Percentiles rank a stretch among this genome's conserved stretches.
Conservation (phyloP, 441 rosid genomes). For the Sinapis alba region DNA sequence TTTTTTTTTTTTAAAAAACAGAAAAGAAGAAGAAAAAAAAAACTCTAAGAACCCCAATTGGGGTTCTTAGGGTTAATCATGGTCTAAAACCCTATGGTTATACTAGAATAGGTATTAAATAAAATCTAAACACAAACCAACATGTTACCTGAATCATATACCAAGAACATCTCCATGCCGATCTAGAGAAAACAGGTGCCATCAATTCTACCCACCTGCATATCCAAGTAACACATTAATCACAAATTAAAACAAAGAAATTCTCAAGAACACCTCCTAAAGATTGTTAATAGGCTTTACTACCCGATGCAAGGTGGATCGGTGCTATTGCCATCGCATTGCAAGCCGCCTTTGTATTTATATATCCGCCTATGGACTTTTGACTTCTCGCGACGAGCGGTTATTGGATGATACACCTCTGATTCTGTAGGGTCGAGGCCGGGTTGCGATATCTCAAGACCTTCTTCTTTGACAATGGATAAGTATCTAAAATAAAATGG, state of each 20-base stretch:
- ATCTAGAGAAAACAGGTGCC: slow-evolving; percentile 94
- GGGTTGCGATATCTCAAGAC: slow-evolving; percentile 68
- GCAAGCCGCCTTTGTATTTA: slow-evolving; percentile 71
- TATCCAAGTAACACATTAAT: slow-evolving; percentile 5
- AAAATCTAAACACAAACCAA: neutral
- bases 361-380: slow-evolving; percentile 77
- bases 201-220: slow-evolving; percentile 97
- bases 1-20: too few species aligned
- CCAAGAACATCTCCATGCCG: slow-evolving; percentile 93
- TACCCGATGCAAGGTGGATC: slow-evolving; percentile 94
- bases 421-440: slow-evolving; percentile 65
- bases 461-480: slow-evolving; percentile 56
- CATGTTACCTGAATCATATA: slow-evolving; percentile 86
- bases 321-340: slow-evolving; percentile 69
- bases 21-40: too few species aligned
- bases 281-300: slow-evolving; percentile 39
- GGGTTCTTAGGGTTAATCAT: too few species aligned
- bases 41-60: too few species aligned
- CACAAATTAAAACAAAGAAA: neutral
- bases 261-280: neutral
- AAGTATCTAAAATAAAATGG: slow-evolving; percentile 44
- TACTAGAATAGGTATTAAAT: neutral
- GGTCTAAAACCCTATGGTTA: neutral
- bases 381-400: slow-evolving; percentile 57
- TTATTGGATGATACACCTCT: slow-evolving; percentile 69